Percentiles rank a stretch among this genome's conserved stretches.
Conservation (phyloP, 192 early-diverging fungal species). For the Backusella morwellensis region DNA sequence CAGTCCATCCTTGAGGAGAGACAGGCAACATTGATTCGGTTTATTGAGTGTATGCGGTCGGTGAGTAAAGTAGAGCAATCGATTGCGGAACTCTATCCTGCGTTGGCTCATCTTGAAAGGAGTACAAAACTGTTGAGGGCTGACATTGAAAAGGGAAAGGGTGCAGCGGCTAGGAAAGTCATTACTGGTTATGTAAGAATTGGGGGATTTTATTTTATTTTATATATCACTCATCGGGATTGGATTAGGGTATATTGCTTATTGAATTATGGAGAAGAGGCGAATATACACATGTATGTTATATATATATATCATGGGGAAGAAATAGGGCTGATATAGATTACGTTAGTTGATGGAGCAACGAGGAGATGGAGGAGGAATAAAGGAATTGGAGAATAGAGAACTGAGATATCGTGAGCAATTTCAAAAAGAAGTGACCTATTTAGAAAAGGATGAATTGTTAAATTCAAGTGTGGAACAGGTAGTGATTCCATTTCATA, state of each 20-base stretch:
- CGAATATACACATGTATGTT: constrained; percentile 1
- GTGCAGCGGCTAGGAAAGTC: not conserved
- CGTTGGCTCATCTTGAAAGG: not conserved
- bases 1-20: not conserved
- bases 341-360: not conserved
- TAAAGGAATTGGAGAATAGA: not conserved
- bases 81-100: not conserved
- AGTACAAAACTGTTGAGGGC: not conserved
- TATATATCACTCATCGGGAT: not conserved
- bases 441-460: not conserved
- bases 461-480: not conserved
- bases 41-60: not conserved
- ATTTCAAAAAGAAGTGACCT: not conserved
- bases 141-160: constrained; percentile 7
- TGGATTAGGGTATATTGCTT: not conserved
- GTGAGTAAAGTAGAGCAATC: constrained; percentile 10
- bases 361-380: not conserved
- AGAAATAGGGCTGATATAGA: not conserved
- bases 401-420: not conserved
- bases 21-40: not conserved
- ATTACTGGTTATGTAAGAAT: constrained; percentile 11
- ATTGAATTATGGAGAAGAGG: constrained; percentile 15
- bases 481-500: not conserved
- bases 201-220: too few relatives aligned
- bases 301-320: not conserved